Conservation (phyloP, 371 early-diverging fungal genomes). For the Mortierella sp. region DNA sequence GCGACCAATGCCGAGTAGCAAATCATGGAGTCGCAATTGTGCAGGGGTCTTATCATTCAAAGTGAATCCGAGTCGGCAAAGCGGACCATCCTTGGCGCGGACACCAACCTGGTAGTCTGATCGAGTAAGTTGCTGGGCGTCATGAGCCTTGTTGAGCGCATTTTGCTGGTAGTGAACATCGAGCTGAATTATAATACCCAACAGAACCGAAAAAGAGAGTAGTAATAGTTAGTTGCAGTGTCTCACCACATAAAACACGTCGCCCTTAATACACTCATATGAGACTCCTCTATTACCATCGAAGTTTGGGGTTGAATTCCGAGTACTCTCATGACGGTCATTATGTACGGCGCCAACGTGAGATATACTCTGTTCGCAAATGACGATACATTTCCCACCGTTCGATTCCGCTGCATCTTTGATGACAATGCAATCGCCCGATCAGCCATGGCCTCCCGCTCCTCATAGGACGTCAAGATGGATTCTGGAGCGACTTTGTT, state of each 20-base stretch:
- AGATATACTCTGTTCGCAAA: constrained; percentile 1
- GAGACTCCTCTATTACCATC: no score
- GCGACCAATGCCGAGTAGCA: constrained; percentile 14
- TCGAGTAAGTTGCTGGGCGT: not conserved
- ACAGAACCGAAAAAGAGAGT: no score
- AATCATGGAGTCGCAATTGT: constrained; percentile 14
- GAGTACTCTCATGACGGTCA: not conserved
- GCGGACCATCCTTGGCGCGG: constrained; percentile 24
- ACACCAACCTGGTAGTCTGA: constrained; percentile 23
- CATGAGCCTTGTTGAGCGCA: constrained; percentile 13
- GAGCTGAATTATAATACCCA: constrained; percentile 3
- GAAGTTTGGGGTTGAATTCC: constrained; percentile 2
- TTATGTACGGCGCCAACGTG: not conserved
- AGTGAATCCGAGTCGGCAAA: not conserved
- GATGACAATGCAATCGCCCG: constrained; percentile 30
- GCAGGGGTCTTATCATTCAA: not conserved
- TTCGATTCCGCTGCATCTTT: not conserved
- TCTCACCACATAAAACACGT: no score
- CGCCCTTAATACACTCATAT: no score
- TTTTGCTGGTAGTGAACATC: constrained; percentile 21
- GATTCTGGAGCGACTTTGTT: constrained; percentile 9
- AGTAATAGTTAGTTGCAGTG: no score
- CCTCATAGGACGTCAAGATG: constrained; percentile 22
- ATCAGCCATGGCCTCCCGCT: constrained; percentile 31
- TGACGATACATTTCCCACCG: not conserved